Conservation (phyloP, 2,329 filamentous ascomycete genomes). For the Aspergillus neotritici region DNA sequence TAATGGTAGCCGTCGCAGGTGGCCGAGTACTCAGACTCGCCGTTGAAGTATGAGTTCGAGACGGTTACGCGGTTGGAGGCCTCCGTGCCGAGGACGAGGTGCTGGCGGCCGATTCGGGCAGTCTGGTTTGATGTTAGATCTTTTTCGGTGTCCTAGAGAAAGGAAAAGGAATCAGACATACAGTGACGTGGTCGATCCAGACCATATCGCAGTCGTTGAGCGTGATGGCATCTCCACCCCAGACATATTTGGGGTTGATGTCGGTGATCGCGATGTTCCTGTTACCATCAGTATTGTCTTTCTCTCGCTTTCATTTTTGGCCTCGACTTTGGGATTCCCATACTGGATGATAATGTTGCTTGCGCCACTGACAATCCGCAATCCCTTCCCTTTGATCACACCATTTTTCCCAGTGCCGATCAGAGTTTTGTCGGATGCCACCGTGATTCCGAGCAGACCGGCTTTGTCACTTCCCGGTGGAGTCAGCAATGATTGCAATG, state of each 20-base stretch:
- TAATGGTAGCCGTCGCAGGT: conserved; percentile 56
- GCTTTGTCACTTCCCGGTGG: conserved; percentile 44
- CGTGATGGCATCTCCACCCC: conserved; percentile 55
- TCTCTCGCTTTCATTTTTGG: too few species aligned
- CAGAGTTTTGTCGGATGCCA: conserved; percentile 55
- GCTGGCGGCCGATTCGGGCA: conserved; percentile 54
- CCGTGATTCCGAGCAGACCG: conserved; percentile 46
- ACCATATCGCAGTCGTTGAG: conserved; percentile 39
- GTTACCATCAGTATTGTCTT: neutral
- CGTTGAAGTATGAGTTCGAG: conserved; percentile 56
- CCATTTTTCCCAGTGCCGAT: conserved; percentile 50
- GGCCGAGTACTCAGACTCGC: conserved; percentile 49
- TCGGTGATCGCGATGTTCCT: conserved; percentile 51
- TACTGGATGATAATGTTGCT: conserved; percentile 56
- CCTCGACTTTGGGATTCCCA: neutral
- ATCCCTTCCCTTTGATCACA: conserved; percentile 55
- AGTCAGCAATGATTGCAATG: neutral
- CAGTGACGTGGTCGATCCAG: conserved; percentile 50
- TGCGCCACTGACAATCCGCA: conserved; percentile 44
- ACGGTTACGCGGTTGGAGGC: conserved; percentile 54
- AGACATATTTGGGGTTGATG: conserved; percentile 53
- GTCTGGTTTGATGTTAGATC: conserved; percentile 30
- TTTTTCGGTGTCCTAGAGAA: neutral
- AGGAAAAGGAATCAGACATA: conserved; percentile 5
- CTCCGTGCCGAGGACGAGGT: conserved; percentile 53